Base-by-base conservation (phyloP, 805 yeast genomes). In the Clavispora vitiphila region DNA sequence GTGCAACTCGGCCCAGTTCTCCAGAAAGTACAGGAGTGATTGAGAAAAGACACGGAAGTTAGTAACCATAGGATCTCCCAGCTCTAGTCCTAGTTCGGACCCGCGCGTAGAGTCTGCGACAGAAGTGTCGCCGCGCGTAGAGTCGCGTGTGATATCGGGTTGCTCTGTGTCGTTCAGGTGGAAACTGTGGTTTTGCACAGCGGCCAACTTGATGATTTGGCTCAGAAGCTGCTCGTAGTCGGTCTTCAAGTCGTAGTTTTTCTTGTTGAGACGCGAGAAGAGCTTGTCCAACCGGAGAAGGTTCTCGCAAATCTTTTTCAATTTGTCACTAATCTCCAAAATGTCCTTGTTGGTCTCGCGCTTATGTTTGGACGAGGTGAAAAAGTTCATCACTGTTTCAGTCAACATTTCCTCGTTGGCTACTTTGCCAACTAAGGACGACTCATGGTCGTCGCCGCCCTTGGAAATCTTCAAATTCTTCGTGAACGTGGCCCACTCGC, bases 351-450 rank as follows among this genome's bases (percentile, higher is more conserved):
- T 72, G 52, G 91, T 87, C 55, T 87, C 96, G 35, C 83, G 79
- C 47, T 77, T 79, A 51, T 76, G 76, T 50, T 70, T 70, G 12
- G 71, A 61, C 37, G 86, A 82, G 42, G 91, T 83, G 56, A 91
- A 87, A n/a, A 95, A 95, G 57, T 91, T 91, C 83, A 91, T 85
- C 34, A 93, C 80, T 3, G 86, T 83, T 57, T 91, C 99, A 0
- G 96, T 81, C n/a, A 91, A 74, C 11, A 86, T 80, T 38, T 93
- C 99, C 47, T 78, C 76, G 34, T 77, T 76, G 21, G 76, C 77
- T 5, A 64, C 70, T 44, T 60, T 64, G 42, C 54, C 72, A 34
- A 62, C 74, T 57, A 36, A 48, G 53, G 35, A 52, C 50, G 43
- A 49, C 8, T 34, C 46, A 11, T 41, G 48, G 34, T 26, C 37